Evolutionary conservation across 1,284 basidiomycete genomes (phyloP).

Genomic region (Moniliophthora roreri): DNA sequence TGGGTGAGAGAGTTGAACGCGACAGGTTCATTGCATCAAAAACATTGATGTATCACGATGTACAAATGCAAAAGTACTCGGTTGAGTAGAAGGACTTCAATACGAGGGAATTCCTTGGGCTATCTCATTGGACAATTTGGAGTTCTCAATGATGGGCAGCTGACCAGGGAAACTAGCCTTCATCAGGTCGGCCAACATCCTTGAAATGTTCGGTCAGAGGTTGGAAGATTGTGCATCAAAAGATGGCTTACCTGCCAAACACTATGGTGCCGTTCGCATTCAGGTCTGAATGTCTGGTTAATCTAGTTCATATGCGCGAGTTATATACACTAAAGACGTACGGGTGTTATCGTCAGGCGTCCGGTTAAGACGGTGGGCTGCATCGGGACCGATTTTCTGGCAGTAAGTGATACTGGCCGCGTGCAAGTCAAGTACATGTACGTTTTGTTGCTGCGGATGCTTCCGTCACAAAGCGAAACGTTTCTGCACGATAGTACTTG

Average conservation of each 20-base stretch:
- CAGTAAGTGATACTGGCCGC: slow-evolving; percentile 40
- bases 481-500: neutral
- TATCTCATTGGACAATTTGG: slow-evolving; percentile 29
- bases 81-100: too few relatives aligned
- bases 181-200: slow-evolving; percentile 25
- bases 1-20: too few relatives aligned
- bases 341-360: slow-evolving; percentile 39
- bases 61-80: too few relatives aligned
- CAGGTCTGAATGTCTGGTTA: slow-evolving; percentile 23
- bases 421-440: slow-evolving; percentile 41
- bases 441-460: slow-evolving; percentile 29
- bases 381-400: slow-evolving; percentile 39
- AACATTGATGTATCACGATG: too few relatives aligned
- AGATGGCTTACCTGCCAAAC: slow-evolving; percentile 30
- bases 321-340: slow-evolving; percentile 18
- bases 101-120: slow-evolving; percentile 23
- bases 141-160: slow-evolving; percentile 34
- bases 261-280: slow-evolving; percentile 36
- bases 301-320: slow-evolving; percentile 5
- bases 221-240: neutral
- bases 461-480: neutral
- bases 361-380: slow-evolving; percentile 40
- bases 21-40: too few relatives aligned
- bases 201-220: slow-evolving; percentile 1
- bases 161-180: slow-evolving; percentile 31